Conservation (phyloP, 2,329 filamentous ascomycete genomes). For the Hymenoscyphus albidus region DNA sequence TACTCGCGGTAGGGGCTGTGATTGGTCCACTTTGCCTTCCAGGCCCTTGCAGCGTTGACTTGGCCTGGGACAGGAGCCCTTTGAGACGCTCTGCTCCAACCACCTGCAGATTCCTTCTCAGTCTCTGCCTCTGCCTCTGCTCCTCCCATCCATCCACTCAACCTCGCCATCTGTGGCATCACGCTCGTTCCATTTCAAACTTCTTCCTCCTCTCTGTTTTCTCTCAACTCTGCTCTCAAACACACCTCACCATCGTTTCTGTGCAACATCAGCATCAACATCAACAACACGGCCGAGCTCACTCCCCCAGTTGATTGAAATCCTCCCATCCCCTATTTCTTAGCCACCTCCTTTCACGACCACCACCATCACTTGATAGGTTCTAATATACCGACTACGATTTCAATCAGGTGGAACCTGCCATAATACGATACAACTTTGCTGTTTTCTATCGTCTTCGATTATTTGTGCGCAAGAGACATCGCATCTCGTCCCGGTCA, state of each 20-base stretch:
- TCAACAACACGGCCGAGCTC: not conserved
- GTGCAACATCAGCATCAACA: not conserved
- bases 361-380: not conserved
- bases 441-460: conserved; percentile 2
- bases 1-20: not conserved
- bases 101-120: not conserved
- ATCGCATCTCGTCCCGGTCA: not conserved
- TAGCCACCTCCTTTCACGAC: not conserved
- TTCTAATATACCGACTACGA: conserved; percentile 2
- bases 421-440: not conserved
- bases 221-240: not conserved
- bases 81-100: not conserved
- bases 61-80: not conserved
- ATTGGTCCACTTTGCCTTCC: not conserved
- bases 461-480: conserved; percentile 2
- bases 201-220: conserved; percentile 12
- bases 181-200: conserved; percentile 11
- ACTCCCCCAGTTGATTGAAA: not conserved
- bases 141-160: not conserved
- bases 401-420: conserved; percentile 1
- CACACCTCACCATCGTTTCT: not conserved
- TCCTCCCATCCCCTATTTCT: not conserved
- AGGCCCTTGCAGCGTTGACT: not conserved
- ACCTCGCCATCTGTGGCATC: conserved; percentile 5
- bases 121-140: not conserved